These are phyloP conservation scores for Ophiocordyceps camponoti-floridani DNA, from an alignment of 2,329 filamentous ascomycete genomes.

Conservation along the genomic window DNA sequence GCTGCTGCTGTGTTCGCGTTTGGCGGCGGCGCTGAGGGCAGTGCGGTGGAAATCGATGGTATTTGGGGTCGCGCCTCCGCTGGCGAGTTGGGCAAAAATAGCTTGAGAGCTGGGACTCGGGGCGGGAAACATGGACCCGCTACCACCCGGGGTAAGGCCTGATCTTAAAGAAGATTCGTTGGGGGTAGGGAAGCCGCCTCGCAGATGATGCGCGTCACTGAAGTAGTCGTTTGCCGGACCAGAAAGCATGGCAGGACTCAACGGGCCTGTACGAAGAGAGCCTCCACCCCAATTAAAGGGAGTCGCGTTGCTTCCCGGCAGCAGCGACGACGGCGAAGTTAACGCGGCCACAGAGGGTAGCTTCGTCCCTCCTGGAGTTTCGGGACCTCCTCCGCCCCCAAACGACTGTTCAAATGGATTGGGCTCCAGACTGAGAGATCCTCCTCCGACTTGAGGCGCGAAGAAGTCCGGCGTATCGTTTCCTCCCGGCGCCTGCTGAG, in stretches of 20 bases:
- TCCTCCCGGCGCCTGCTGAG: slow-evolving; percentile 15
- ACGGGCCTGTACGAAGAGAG: slow-evolving; percentile 74
- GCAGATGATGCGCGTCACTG: slow-evolving; percentile 57
- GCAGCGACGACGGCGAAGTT: slow-evolving; percentile 72
- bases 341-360: slow-evolving; percentile 80
- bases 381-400: slow-evolving; percentile 36
- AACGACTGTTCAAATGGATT: slow-evolving; percentile 98
- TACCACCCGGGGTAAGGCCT: slow-evolving; percentile 82
- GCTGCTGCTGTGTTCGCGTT: slow-evolving; percentile 29
- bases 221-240: slow-evolving; percentile 81
- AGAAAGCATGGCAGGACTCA: slow-evolving; percentile 94
- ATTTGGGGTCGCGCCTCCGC: slow-evolving; percentile 69
- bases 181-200: slow-evolving; percentile 78
- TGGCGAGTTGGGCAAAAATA: slow-evolving; percentile 61
- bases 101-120: slow-evolving; percentile 77
- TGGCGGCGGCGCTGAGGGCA: slow-evolving; percentile 62
- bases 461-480: slow-evolving; percentile 51
- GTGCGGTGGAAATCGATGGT: slow-evolving; percentile 92
- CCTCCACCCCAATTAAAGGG: slow-evolving; percentile 66
- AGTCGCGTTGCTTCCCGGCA: slow-evolving; percentile 55
- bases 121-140: slow-evolving; percentile 92
- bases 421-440: slow-evolving; percentile 56
- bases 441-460: slow-evolving; percentile 30
- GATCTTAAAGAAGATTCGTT: slow-evolving; percentile 91
- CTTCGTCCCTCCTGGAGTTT: slow-evolving; percentile 70